Evolutionary conservation across 106 monocot species (phyloP).

Genomic region (Acorus calamus): DNA sequence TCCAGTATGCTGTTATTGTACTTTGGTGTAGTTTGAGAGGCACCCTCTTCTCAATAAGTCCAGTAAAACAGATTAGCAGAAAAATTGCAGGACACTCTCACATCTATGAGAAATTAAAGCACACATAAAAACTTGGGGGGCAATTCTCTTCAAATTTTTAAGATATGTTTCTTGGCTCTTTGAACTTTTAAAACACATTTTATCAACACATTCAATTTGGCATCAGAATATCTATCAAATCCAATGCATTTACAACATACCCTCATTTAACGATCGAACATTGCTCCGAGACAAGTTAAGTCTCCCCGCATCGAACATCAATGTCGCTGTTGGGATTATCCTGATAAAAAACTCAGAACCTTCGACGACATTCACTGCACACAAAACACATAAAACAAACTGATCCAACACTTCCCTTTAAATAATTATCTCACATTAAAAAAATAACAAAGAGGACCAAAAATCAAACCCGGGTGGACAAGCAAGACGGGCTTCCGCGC

Average conservation of each 20-base stretch:
- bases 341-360: conserved; percentile 54
- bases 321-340: conserved; percentile 66
- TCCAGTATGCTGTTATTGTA: conserved; percentile 93
- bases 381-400: background rate
- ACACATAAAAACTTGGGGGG: background rate
- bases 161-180: no score
- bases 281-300: conserved; percentile 64
- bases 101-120: background rate
- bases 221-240: no score
- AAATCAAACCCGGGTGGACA: conserved; percentile 48
- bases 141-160: no score
- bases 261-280: conserved; percentile 52
- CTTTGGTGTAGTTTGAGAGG: conserved; percentile 52
- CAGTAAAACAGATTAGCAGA: background rate
- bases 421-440: background rate
- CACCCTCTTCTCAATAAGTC: conserved; percentile 23
- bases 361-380: conserved; percentile 28
- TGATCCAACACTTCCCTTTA: no score
- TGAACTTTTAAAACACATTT: no score
- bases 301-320: conserved; percentile 52
- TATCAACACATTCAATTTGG: no score
- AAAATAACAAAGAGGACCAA: conserved; percentile 1
- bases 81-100: background rate
- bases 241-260: conserved; percentile 11
- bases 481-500: conserved; percentile 77